Evolutionary conservation across 1,139 yeast species (phyloP).

Genomic region (Diutina rugosa): DNA sequence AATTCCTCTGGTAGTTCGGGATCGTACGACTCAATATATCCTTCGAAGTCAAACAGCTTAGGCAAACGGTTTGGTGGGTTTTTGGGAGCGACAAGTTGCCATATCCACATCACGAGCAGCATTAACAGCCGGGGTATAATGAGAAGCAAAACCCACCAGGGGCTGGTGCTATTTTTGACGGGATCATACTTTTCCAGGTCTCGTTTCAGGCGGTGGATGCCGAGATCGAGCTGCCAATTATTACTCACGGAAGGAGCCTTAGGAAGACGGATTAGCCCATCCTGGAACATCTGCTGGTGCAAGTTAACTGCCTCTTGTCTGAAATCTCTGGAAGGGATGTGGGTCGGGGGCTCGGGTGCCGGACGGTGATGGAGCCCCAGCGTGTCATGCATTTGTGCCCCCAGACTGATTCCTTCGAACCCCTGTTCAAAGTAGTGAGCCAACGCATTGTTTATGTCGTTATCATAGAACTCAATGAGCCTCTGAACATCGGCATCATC

Average conservation of each 20-base stretch:
- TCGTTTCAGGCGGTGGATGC: not conserved
- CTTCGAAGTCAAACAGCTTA: not conserved
- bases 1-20: not conserved
- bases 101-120: not conserved
- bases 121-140: not conserved
- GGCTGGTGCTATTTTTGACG: not conserved
- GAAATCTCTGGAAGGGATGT: not conserved
- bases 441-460: not conserved
- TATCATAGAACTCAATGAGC: not conserved
- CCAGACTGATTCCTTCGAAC: not conserved
- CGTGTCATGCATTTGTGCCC: not conserved
- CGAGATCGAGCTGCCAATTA: not conserved
- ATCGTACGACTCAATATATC: not conserved
- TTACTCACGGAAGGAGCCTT: not conserved
- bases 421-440: conserved; percentile 2
- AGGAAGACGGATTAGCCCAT: not conserved
- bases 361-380: not conserved
- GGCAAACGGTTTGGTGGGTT: not conserved
- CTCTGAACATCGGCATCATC: not conserved
- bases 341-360: not conserved
- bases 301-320: not conserved
- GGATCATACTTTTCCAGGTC: not conserved
- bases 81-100: not conserved
- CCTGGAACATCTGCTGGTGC: conserved; percentile 1
- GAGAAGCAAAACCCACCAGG: not conserved